Evolutionary conservation across 2,329 filamentous ascomycete species (phyloP), one percentile per base, ranked within the genome.

Genomic region (Emericellopsis atlantica): DNA sequence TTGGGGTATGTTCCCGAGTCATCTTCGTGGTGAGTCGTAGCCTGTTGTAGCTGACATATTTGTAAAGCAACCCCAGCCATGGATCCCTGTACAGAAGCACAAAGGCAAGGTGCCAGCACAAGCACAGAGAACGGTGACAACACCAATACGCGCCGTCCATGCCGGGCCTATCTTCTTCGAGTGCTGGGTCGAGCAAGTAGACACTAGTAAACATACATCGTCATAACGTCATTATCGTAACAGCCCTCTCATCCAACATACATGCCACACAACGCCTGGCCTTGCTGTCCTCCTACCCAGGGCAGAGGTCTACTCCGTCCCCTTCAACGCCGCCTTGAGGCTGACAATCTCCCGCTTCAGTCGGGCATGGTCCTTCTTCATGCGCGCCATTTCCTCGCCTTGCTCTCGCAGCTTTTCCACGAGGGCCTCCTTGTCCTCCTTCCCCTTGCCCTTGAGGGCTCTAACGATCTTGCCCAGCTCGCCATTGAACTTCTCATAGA

Each of bases 401-500:
- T 76, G 72, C 48, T 87, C 84, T 49, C 75, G 81, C 44, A 95
- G 58, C 54, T 79, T 77, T 31, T 64, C 64, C 53, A 88, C 72
- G 44, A 95, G 61, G 51, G 90, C 85, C 51, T 88, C 84, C 51
- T 85, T 84, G 10, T 85, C 86, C 34, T 86, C 82, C 38, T 83
- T 81, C 4, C 77, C 76, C 48, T 81, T 81, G 45, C 75, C 75
- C 57, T 77, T 78, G 37, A 92, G 70, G 33, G 81, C 84, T 57
- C 78, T 82, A 35, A 88, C 70, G 45, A 95, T 84, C 65, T 84
- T 87, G 50, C 77, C 82, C 37, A 96, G 65, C 62, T 95, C 90
- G n/a, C 79, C 76, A 53, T 95, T 95, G 67, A 95, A 95, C 45
- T 81, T 81, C 49, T 90, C 84, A 59, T 95, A 95, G 42, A 96